Percentiles rank a stretch among this genome's conserved stretches.
phyloP scores from a whole-genome alignment of 2,329 filamentous ascomycete species.

The Blumeria graminis region DNA sequence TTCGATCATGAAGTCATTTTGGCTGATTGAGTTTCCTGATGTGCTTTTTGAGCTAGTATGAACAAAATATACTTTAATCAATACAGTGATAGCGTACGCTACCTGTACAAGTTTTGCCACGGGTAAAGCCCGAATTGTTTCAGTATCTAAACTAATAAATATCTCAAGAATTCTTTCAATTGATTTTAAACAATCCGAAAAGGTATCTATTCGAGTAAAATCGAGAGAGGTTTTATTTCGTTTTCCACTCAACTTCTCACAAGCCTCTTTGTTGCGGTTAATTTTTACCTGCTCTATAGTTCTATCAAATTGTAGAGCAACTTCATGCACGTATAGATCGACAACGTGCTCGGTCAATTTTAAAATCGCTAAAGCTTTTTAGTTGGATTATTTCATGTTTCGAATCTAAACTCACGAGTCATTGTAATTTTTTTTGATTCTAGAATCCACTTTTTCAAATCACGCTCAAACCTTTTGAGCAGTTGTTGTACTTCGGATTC shows the following conservation, averaged over 20 bases:
- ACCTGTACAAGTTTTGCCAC: constrained; percentile 26
- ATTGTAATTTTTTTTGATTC: constrained; percentile 18
- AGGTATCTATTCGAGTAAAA: constrained; percentile 23
- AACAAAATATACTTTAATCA: constrained; percentile 35
- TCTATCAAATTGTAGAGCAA: constrained; percentile 31
- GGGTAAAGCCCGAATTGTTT: constrained; percentile 24
- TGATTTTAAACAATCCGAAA: constrained; percentile 26
- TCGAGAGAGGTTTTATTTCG: constrained; percentile 8
- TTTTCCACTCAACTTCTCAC: constrained; percentile 6
- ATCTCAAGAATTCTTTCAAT: constrained; percentile 28
- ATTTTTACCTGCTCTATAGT: constrained; percentile 25
- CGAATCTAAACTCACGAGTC: constrained; percentile 11
- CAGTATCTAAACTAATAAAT: constrained; percentile 23
- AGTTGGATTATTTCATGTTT: constrained; percentile 1
- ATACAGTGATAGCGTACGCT: constrained; percentile 29
- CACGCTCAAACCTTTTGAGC: constrained; percentile 27
- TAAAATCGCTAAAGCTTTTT: constrained; percentile 18
- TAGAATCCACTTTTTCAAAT: constrained; percentile 23
- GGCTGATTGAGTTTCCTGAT: constrained; percentile 44
- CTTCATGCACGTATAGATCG: constrained; percentile 33
- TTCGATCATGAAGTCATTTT: constrained; percentile 38
- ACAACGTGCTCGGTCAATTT: constrained; percentile 27
- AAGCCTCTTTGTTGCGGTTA: constrained; percentile 14
- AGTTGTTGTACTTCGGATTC: constrained; percentile 30
- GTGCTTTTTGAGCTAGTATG: constrained; percentile 38